Evolutionary conservation across 176 grass and related monocot species (phyloP).

Genomic region (Aegilops umbellulata): DNA sequence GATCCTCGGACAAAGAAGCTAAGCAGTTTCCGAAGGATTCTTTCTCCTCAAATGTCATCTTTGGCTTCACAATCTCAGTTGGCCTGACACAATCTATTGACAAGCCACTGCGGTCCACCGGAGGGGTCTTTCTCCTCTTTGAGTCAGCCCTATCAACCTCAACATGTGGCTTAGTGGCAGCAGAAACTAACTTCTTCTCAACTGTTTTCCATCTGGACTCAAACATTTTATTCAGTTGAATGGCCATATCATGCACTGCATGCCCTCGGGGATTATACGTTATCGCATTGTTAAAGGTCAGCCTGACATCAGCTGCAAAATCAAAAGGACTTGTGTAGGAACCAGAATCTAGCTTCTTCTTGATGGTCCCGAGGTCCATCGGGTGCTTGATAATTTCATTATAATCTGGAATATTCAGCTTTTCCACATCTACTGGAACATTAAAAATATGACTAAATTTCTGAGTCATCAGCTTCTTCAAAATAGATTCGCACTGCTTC

Average conservation of each 20-base stretch:
- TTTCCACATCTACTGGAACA: slow-evolving; percentile 70
- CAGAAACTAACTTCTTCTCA: slow-evolving; percentile 69
- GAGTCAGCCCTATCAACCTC: slow-evolving; percentile 48
- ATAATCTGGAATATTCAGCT: slow-evolving; percentile 95
- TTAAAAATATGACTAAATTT: slow-evolving; percentile 77
- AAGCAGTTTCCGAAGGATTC: slow-evolving; percentile 49
- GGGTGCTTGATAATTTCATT: slow-evolving; percentile 75
- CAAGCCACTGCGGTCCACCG: slow-evolving; percentile 41
- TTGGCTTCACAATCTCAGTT: slow-evolving; percentile 42
- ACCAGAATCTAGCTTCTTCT: slow-evolving; percentile 54
- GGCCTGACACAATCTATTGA: slow-evolving; percentile 23
- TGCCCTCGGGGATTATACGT: slow-evolving; percentile 85
- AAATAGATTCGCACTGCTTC: slow-evolving; percentile 75
- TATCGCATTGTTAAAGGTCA: slow-evolving; percentile 88
- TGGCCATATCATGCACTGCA: slow-evolving; percentile 78
- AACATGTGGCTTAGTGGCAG: slow-evolving; percentile 14
- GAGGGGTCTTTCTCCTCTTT: slow-evolving; percentile 61
- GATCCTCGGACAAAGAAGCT: slow-evolving; percentile 35
- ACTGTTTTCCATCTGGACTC: slow-evolving; percentile 78
- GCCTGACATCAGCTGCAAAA: slow-evolving; percentile 86
- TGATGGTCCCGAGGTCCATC: slow-evolving; percentile 87
- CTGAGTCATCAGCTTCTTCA: slow-evolving; percentile 88
- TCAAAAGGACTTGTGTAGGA: slow-evolving; percentile 56
- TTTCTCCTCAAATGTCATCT: slow-evolving; percentile 70
- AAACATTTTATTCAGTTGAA: slow-evolving; percentile 75